Conservation (phyloP, 1,284 basidiomycete species). For the Papiliotrema nemorosa region DNA sequence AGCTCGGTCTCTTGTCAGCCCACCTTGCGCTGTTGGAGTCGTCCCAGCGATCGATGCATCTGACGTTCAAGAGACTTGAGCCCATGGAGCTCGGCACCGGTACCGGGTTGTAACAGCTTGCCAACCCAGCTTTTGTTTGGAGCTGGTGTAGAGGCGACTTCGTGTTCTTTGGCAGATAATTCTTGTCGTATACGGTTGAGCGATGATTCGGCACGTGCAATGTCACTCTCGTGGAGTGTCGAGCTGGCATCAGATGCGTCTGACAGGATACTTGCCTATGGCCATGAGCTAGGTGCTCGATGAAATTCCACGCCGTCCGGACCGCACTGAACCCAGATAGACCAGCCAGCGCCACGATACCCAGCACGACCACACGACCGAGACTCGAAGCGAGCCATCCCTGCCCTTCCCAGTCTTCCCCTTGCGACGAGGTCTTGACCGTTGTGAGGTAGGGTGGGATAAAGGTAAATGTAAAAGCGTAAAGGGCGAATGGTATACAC, state of each 20-base stretch:
- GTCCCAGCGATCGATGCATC: slow-evolving; percentile 33
- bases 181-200: slow-evolving; percentile 46
- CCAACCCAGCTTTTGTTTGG: slow-evolving; percentile 34
- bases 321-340: slow-evolving; percentile 48
- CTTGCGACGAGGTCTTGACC: slow-evolving; percentile 5
- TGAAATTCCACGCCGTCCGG: slow-evolving; percentile 44
- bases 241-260: slow-evolving; percentile 11
- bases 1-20: slow-evolving; percentile 3
- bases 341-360: slow-evolving; percentile 45
- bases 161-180: slow-evolving; percentile 36
- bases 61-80: slow-evolving; percentile 44
- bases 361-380: slow-evolving; percentile 46
- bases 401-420: slow-evolving; percentile 38
- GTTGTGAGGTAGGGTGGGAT: slow-evolving; percentile 47
- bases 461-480: slow-evolving; percentile 46
- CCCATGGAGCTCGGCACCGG: slow-evolving; percentile 35
- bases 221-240: slow-evolving; percentile 28
- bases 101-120: slow-evolving; percentile 30
- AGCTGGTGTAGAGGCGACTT: slow-evolving; percentile 17
- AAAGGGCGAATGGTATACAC: slow-evolving; percentile 44
- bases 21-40: slow-evolving; percentile 41
- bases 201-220: slow-evolving; percentile 43
- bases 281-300: slow-evolving; percentile 32
- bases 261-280: slow-evolving; percentile 24
- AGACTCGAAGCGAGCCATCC: slow-evolving; percentile 46